These are phyloP conservation scores for Dendrostoma leiphaemia DNA, from an alignment of 2,329 filamentous ascomycete genomes.

Conservation along the genomic window DNA sequence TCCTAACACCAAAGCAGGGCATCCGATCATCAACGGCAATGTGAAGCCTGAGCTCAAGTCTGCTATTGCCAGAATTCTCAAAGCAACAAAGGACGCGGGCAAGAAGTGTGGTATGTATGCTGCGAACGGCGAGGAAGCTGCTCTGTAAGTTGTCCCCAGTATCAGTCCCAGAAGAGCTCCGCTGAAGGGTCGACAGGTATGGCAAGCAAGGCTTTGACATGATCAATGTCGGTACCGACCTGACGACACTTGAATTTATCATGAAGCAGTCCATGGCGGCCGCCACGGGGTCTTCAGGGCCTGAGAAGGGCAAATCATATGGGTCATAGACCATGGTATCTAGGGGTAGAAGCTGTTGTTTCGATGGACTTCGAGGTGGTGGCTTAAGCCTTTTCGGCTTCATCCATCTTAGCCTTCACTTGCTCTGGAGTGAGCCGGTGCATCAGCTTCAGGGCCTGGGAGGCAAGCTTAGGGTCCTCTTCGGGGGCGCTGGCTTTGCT, in stretches of 20 bases:
- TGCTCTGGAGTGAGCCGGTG: constrained; percentile 70
- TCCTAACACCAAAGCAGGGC: too few species aligned
- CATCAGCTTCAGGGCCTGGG: constrained; percentile 70
- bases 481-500: constrained; percentile 52
- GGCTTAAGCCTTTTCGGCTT: constrained; percentile 38
- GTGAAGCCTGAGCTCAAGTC: constrained; percentile 57
- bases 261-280: constrained; percentile 45
- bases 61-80: constrained; percentile 57
- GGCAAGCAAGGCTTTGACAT: constrained; percentile 60
- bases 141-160: constrained; percentile 22
- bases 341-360: not conserved
- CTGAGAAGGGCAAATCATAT: constrained; percentile 40
- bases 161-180: too few species aligned
- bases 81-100: constrained; percentile 57
- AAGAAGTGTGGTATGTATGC: constrained; percentile 66
- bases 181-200: constrained; percentile 30
- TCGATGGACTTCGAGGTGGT: not conserved
- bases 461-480: constrained; percentile 53
- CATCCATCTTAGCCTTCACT: constrained; percentile 67
- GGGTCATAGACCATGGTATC: constrained; percentile 26
- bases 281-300: constrained; percentile 40
- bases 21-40: constrained; percentile 57
- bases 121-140: constrained; percentile 54
- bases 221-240: constrained; percentile 57
- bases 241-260: constrained; percentile 46